Conservation (phyloP, 1,139 yeast genomes). For the Candida smagusa region DNA sequence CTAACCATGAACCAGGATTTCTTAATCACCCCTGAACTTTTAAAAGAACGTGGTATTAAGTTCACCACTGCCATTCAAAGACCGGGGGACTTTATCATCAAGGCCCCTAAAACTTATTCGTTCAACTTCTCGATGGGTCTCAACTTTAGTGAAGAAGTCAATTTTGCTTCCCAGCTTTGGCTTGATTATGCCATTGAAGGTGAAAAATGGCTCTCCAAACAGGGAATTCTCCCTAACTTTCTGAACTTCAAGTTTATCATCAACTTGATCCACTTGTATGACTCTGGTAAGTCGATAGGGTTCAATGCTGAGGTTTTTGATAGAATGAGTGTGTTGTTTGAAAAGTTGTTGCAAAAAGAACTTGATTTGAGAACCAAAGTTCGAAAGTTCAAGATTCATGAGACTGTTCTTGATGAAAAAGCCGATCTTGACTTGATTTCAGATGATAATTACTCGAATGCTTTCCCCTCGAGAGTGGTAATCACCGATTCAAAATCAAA, state of each 20-base stretch:
- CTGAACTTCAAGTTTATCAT: conserved; percentile 47
- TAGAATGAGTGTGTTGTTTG: conserved; percentile 30
- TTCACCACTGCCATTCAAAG: conserved; percentile 48
- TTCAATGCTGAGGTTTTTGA: conserved; percentile 28
- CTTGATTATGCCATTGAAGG: conserved; percentile 45
- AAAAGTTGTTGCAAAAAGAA: conserved; percentile 35
- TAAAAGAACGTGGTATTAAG: conserved; percentile 46
- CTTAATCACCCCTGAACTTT: conserved; percentile 46
- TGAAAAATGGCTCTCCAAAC: conserved; percentile 52
- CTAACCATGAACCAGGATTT: conserved; percentile 34
- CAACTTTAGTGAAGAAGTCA: conserved; percentile 51
- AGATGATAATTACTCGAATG: conserved; percentile 47
- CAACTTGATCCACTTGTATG: conserved; percentile 43
- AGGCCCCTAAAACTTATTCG: conserved; percentile 54
- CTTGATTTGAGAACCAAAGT: conserved; percentile 36
- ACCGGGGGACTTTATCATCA: conserved; percentile 60
- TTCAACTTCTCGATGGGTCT: conserved; percentile 53
- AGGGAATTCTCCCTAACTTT: conserved; percentile 47
- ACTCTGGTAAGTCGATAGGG: conserved; percentile 27
- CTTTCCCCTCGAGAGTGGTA: conserved; percentile 54
- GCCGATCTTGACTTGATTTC: conserved; percentile 39
- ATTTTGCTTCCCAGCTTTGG: conserved; percentile 63
- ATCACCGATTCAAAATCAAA: conserved; percentile 27
- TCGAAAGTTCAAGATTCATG: conserved; percentile 31
- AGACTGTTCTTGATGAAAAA: conserved; percentile 33